Conservation (phyloP, 2,329 filamentous ascomycete genomes). For the Penicillium sp. region DNA sequence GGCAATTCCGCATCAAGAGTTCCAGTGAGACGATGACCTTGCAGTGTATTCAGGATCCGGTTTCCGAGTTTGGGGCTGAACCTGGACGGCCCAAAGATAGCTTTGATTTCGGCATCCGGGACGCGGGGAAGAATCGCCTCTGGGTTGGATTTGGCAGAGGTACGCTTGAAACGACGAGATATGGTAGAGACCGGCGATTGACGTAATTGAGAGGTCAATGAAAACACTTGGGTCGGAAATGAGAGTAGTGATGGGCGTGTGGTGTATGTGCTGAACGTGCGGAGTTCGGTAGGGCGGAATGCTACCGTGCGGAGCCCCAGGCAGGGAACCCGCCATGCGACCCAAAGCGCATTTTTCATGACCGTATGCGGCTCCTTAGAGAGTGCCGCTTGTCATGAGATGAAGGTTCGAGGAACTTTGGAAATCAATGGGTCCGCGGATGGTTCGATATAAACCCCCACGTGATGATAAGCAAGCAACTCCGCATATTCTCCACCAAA, state of each 20-base stretch:
- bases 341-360: constrained; percentile 46
- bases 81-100: constrained; percentile 36
- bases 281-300: constrained; percentile 25
- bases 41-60: constrained; percentile 41
- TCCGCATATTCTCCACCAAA: neutral
- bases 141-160: constrained; percentile 17
- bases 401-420: constrained; percentile 17
- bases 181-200: constrained; percentile 7
- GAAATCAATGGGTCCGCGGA: constrained; percentile 8
- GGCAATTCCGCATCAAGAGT: constrained; percentile 49
- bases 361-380: constrained; percentile 21
- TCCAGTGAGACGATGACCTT: constrained; percentile 46
- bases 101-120: constrained; percentile 34
- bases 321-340: constrained; percentile 45
- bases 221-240: neutral
- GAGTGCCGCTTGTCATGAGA: neutral
- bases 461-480: neutral
- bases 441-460: neutral
- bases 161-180: constrained; percentile 22
- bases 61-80: constrained; percentile 37
- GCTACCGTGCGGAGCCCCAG: constrained; percentile 31
- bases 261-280: constrained; percentile 23
- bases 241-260: constrained; percentile 15
- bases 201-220: neutral
- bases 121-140: constrained; percentile 25